A percentile compares a stretch with the other conserved stretches of the same genome.
These are phyloP conservation scores for Podaxis sp. DNA, from an alignment of 768 basidiomycete species.

Conservation along the genomic window DNA sequence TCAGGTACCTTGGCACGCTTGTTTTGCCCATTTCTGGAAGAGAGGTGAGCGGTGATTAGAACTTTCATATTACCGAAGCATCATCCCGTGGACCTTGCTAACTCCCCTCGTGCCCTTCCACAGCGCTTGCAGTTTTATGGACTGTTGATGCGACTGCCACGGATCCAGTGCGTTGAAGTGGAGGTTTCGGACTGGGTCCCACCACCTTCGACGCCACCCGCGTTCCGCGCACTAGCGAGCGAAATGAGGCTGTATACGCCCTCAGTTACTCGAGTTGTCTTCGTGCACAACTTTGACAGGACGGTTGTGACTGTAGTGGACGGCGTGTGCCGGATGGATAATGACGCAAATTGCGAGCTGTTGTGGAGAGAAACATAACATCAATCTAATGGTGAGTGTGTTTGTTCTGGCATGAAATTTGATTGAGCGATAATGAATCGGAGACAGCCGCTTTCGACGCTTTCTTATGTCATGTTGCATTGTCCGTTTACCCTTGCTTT, in stretches of 20 bases:
- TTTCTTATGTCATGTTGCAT: constrained; percentile 15
- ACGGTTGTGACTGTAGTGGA: constrained; percentile 42
- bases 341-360: constrained; percentile 28
- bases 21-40: constrained; percentile 57
- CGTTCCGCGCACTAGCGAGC: constrained; percentile 55
- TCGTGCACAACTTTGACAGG: constrained; percentile 63
- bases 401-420: neutral
- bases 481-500: constrained; percentile 1
- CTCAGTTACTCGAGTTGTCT: constrained; percentile 50
- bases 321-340: constrained; percentile 35
- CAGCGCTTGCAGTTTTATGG: constrained; percentile 67
- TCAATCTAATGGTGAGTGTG: constrained; percentile 11
- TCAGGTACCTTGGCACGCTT: constrained; percentile 64
- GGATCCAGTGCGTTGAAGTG: constrained; percentile 56
- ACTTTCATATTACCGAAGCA: constrained; percentile 1
- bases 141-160: constrained; percentile 50
- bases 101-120: constrained; percentile 10
- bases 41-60: constrained; percentile 40
- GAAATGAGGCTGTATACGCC: constrained; percentile 65
- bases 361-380: constrained; percentile 35
- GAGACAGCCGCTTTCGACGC: constrained; percentile 11
- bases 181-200: constrained; percentile 70
- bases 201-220: constrained; percentile 47
- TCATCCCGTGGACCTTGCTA: constrained; percentile 13
- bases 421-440: constrained; percentile 15